Evolutionary conservation across 495 filamentous ascomycete species (phyloP).

Genomic region (Tuber calosporum): DNA sequence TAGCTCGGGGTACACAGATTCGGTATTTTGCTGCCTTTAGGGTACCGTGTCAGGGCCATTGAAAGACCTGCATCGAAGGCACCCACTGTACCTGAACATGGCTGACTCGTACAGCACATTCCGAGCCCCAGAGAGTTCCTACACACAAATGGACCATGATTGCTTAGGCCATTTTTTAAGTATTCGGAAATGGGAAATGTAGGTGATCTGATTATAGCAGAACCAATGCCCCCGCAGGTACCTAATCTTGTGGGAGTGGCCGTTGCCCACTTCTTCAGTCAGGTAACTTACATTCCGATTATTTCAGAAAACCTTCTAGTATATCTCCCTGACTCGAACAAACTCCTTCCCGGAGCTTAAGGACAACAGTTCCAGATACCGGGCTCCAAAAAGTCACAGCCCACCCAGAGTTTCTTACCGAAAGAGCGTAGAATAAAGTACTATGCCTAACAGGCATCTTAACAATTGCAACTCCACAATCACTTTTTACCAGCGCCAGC

Average conservation of each 20-base stretch:
- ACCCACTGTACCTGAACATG: neutral
- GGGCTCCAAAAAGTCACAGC: neutral
- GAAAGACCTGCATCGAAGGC: neutral
- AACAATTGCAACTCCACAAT: neutral
- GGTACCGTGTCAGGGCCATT: neutral
- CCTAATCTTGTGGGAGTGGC: too few species aligned
- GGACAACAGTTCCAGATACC: neutral
- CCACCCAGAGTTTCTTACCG: neutral
- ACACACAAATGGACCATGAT: neutral
- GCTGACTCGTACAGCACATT: neutral
- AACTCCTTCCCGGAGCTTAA: neutral
- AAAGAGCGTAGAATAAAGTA: neutral
- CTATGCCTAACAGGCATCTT: neutral
- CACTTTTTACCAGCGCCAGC: neutral
- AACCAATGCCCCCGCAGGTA: too few species aligned
- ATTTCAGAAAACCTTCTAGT: too few species aligned
- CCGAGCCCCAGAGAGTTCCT: neutral
- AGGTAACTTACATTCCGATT: too few species aligned
- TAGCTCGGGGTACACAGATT: neutral
- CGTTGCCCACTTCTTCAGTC: too few species aligned
- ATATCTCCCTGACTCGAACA: neutral
- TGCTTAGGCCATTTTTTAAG: too few species aligned
- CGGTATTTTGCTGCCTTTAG: neutral
- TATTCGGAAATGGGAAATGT: too few species aligned
- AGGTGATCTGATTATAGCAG: too few species aligned